phyloP scores from a whole-genome alignment of 108 stramenopile species.

The Nannochloropsis salina region DNA sequence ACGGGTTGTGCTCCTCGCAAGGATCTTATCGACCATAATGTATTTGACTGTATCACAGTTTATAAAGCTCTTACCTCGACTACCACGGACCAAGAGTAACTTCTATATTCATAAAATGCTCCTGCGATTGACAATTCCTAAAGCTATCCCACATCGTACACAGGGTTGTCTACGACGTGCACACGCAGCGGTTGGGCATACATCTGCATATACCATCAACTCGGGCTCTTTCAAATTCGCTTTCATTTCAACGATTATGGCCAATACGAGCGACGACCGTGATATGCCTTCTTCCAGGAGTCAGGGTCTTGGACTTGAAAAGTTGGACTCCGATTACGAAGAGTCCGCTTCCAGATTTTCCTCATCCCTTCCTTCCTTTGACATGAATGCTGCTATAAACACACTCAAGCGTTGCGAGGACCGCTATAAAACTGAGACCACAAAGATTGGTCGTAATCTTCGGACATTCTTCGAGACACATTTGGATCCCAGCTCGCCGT shows the following conservation, averaged over 20 bases:
- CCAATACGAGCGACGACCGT: neutral
- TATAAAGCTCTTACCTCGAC: no score
- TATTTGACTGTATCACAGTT: no score
- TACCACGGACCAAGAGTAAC: no score
- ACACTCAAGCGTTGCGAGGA: neutral
- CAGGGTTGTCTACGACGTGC: no score
- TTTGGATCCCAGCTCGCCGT: neutral
- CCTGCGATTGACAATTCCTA: no score
- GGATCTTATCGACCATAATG: no score
- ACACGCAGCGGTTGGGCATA: no score
- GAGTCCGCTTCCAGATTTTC: neutral
- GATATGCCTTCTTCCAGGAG: conserved; percentile 16
- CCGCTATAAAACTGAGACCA: neutral
- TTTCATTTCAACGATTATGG: neutral
- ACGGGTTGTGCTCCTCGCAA: no score
- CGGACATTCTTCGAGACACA: neutral
- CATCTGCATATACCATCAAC: no score
- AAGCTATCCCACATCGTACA: no score
- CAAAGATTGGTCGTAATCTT: neutral
- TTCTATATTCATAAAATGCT: no score
- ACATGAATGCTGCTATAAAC: neutral
- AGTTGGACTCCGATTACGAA: neutral
- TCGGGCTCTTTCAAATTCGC: no score
- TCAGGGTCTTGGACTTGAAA: neutral
- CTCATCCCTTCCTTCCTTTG: neutral